These are phyloP conservation scores for Penicillium italicum DNA, from an alignment of 2,329 filamentous ascomycete species.

Conservation along the genomic window DNA sequence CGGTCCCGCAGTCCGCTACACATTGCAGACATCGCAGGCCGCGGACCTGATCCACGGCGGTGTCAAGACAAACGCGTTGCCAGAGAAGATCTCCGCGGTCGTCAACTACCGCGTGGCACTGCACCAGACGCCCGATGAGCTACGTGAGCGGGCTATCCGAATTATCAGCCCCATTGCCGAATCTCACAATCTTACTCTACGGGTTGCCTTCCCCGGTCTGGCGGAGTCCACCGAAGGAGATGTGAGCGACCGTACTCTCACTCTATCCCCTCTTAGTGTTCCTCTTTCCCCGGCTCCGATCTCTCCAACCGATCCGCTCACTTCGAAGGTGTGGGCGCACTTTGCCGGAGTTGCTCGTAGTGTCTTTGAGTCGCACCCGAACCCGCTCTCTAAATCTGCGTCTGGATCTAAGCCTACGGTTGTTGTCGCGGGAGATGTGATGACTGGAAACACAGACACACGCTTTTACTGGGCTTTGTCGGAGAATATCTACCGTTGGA, in stretches of 20 bases:
- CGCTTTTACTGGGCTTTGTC: constrained; percentile 52
- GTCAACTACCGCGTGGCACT: constrained; percentile 59
- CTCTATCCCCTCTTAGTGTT: constrained; percentile 29
- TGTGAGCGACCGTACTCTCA: constrained; percentile 27
- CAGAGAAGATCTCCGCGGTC: constrained; percentile 51
- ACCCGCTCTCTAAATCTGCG: constrained; percentile 22
- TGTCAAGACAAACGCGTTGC: constrained; percentile 58
- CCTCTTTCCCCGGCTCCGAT: constrained; percentile 32
- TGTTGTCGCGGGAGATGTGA: constrained; percentile 45
- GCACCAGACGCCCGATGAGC: constrained; percentile 48
- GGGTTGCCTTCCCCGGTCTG: constrained; percentile 44
- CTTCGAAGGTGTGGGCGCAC: constrained; percentile 32
- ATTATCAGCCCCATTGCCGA: constrained; percentile 48
- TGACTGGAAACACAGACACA: constrained; percentile 55
- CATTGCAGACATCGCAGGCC: constrained; percentile 57
- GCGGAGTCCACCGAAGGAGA: constrained; percentile 10
- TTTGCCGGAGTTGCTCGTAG: constrained; percentile 42
- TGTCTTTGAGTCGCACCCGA: constrained; percentile 37
- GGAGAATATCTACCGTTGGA: constrained; percentile 53
- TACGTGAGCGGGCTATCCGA: constrained; percentile 48
- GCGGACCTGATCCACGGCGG: constrained; percentile 54
- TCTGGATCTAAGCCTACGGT: constrained; percentile 29
- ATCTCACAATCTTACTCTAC: constrained; percentile 47
- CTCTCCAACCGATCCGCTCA: constrained; percentile 33
- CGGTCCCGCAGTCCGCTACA: constrained; percentile 47